These are phyloP conservation scores for Bidens hawaiensis DNA, from an alignment of 140 eudicot species.

Conservation along the genomic window DNA sequence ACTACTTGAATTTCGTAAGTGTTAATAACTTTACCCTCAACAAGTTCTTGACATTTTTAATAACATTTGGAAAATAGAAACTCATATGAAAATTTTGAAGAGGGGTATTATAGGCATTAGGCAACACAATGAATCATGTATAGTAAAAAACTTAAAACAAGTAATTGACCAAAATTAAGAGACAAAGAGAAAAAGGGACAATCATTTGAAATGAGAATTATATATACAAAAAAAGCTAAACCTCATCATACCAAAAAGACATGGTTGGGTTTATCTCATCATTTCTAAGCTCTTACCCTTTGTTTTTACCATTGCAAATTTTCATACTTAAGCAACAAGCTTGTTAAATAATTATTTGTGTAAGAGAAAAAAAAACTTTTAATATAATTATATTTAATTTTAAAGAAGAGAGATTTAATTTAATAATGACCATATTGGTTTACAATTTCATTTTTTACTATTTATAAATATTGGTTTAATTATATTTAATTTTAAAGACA, in stretches of 20 bases:
- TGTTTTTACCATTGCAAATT: conserved; percentile 1
- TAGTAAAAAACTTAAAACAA: conserved; percentile 7
- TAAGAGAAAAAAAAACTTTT: not conserved
- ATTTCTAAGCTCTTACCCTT: conserved; percentile 13
- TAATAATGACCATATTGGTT: not conserved
- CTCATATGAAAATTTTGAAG: too few species aligned
- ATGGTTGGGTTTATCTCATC: conserved; percentile 30
- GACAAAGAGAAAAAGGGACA: conserved; percentile 13
- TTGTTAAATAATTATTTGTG: not conserved
- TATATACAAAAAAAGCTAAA: conserved; percentile 17
- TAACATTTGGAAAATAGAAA: too few species aligned
- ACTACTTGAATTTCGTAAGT: too few species aligned
- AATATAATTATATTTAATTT: not conserved
- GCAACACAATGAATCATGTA: not conserved
- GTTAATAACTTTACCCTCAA: too few species aligned
- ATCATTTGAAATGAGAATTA: conserved; percentile 27
- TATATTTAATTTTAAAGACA: too few species aligned
- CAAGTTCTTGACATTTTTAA: too few species aligned
- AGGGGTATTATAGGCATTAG: too few species aligned
- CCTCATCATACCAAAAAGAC: conserved; percentile 33
- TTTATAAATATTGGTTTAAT: too few species aligned
- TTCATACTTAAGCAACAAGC: not conserved
- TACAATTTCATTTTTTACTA: too few species aligned
- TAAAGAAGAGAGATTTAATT: not conserved
- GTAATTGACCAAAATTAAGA: conserved; percentile 23